Evolutionary conservation across 2,329 filamentous ascomycete genomes (phyloP).

Genomic region (Trichoderma aggressivum): DNA sequence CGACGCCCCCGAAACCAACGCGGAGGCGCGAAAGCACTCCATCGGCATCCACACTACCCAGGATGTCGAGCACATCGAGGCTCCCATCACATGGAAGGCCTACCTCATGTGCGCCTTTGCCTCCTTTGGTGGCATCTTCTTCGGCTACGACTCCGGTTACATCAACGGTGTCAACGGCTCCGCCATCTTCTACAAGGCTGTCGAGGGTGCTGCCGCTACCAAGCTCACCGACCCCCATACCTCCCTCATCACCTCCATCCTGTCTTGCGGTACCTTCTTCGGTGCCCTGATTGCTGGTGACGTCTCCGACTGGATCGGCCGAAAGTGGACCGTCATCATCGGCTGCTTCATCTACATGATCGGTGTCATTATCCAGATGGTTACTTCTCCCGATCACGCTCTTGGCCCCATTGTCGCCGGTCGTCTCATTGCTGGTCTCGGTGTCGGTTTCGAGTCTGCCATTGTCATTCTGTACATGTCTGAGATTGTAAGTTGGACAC

Average conservation of each 20-base stretch:
- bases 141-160: slow-evolving; percentile 76
- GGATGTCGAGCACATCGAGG: slow-evolving; percentile 61
- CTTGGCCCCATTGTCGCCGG: slow-evolving; percentile 66
- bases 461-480: slow-evolving; percentile 86
- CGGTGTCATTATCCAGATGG: slow-evolving; percentile 66
- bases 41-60: slow-evolving; percentile 41
- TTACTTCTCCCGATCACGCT: slow-evolving; percentile 43
- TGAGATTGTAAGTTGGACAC: slow-evolving; percentile 58
- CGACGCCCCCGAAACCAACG: slow-evolving; percentile 23
- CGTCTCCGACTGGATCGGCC: slow-evolving; percentile 70
- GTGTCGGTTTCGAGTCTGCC: slow-evolving; percentile 77
- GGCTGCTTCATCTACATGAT: slow-evolving; percentile 70
- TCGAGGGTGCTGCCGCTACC: slow-evolving; percentile 41
- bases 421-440: slow-evolving; percentile 71
- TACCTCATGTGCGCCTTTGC: slow-evolving; percentile 69
- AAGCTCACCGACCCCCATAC: slow-evolving; percentile 41
- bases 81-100: slow-evolving; percentile 65
- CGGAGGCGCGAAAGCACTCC: slow-evolving; percentile 26
- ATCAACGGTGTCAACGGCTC: slow-evolving; percentile 63
- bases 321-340: slow-evolving; percentile 66
- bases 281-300: slow-evolving; percentile 75
- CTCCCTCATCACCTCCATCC: slow-evolving; percentile 68
- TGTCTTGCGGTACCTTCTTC: slow-evolving; percentile 76
- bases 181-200: slow-evolving; percentile 48
- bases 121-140: slow-evolving; percentile 71